Evolutionary conservation across 805 yeast genomes (phyloP).

Genomic region (Sugiyamaella boreocaroliniensis): DNA sequence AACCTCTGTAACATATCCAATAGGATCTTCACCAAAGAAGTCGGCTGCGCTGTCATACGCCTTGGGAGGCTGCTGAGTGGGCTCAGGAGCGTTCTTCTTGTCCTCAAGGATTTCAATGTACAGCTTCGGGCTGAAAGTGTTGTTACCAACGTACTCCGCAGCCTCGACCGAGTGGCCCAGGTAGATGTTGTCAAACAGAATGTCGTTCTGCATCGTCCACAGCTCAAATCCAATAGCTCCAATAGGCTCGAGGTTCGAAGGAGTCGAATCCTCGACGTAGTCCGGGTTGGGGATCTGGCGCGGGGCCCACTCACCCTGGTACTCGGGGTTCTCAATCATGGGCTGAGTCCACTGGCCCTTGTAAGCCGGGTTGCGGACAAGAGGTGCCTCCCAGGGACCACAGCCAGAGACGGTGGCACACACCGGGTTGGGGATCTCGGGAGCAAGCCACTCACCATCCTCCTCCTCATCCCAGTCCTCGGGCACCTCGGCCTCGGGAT

Average conservation of each 20-base stretch:
- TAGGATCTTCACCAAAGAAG: constrained; percentile 31
- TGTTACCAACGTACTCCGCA: constrained; percentile 78
- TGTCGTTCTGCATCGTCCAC: constrained; percentile 76
- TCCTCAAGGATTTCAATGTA: constrained; percentile 28
- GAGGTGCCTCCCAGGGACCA: constrained; percentile 72
- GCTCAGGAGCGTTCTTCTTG: constrained; percentile 23
- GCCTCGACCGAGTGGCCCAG: constrained; percentile 78
- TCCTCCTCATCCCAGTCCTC: constrained; percentile 84
- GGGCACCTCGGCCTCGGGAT: constrained; percentile 63
- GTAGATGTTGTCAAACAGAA: constrained; percentile 77
- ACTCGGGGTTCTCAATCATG: constrained; percentile 61
- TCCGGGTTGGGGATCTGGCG: constrained; percentile 61
- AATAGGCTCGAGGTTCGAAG: constrained; percentile 57
- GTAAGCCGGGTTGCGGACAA: constrained; percentile 60
- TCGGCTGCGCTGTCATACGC: constrained; percentile 22
- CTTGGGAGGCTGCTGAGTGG: constrained; percentile 13
- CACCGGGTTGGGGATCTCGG: constrained; percentile 63
- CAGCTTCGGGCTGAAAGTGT: constrained; percentile 47
- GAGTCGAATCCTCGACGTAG: constrained; percentile 50
- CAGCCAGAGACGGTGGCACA: constrained; percentile 57
- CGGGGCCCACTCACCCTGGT: constrained; percentile 75
- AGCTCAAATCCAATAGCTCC: constrained; percentile 84
- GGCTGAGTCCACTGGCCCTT: constrained; percentile 78
- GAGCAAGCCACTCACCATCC: constrained; percentile 81
- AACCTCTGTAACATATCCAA: constrained; percentile 25